phyloP scores from a whole-genome alignment of 148 eudicot species.

The Arbutus unedo region DNA sequence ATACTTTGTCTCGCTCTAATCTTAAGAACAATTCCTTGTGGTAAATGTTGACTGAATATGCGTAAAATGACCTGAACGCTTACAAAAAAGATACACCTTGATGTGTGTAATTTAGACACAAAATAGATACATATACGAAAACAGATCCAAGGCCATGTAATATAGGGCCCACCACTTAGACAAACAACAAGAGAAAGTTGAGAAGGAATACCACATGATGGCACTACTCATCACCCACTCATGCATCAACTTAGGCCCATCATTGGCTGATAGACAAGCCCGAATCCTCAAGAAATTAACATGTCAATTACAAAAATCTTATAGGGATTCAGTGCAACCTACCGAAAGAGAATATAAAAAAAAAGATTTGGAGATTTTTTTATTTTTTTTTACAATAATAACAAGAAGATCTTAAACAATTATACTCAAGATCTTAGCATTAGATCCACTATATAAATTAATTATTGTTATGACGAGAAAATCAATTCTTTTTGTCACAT shows the following conservation, averaged over 20 bases:
- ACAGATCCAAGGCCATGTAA: background rate
- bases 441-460: background rate
- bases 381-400: background rate
- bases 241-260: slow-evolving; percentile 17
- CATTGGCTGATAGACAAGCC: slow-evolving; percentile 11
- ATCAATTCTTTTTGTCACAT: background rate
- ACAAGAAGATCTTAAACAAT: slow-evolving; percentile 4
- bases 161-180: slow-evolving; percentile 15
- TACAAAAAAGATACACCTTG: background rate
- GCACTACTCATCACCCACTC: slow-evolving; percentile 18
- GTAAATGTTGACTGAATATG: background rate
- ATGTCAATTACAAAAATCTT: background rate
- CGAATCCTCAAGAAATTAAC: background rate
- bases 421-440: background rate
- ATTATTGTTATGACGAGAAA: background rate
- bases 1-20: no score
- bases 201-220: slow-evolving; percentile 11
- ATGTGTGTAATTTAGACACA: background rate
- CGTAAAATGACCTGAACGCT: background rate
- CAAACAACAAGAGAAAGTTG: slow-evolving; percentile 4
- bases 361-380: background rate
- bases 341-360: background rate
- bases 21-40: background rate
- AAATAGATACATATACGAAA: background rate
- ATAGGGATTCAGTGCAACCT: background rate